These are phyloP conservation scores for Aspergillus ruber DNA, from an alignment of 2,329 filamentous ascomycete genomes.

Conservation along the genomic window DNA sequence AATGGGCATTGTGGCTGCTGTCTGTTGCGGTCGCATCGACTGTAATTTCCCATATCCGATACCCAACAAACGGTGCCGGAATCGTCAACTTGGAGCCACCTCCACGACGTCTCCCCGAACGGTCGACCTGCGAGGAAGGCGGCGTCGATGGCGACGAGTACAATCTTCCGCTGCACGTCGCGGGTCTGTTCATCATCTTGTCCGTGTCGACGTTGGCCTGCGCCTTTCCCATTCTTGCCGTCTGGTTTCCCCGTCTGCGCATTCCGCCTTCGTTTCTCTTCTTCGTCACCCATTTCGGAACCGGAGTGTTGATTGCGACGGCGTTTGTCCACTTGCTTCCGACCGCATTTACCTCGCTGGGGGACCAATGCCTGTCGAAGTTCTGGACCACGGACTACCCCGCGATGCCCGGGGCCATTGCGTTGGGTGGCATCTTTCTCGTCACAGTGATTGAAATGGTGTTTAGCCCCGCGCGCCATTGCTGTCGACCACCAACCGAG, in stretches of 20 bases:
- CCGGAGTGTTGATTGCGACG: constrained; percentile 77
- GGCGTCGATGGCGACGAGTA: constrained; percentile 38
- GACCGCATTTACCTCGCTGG: constrained; percentile 50
- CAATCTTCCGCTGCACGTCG: constrained; percentile 58
- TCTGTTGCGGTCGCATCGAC: constrained; percentile 19
- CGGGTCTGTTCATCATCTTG: constrained; percentile 59
- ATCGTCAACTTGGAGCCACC: neutral
- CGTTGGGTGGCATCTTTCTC: constrained; percentile 39
- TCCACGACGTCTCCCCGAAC: constrained; percentile 4
- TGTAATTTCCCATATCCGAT: constrained; percentile 13
- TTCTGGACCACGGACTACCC: constrained; percentile 44
- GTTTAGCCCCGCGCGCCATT: constrained; percentile 36
- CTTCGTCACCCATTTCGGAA: constrained; percentile 66
- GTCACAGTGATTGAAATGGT: constrained; percentile 52
- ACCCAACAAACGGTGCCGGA: neutral
- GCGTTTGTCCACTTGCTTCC: constrained; percentile 73
- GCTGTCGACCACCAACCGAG: constrained; percentile 13
- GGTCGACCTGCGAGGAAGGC: constrained; percentile 22
- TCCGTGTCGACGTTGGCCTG: constrained; percentile 51
- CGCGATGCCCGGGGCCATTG: constrained; percentile 45
- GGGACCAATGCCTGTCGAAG: constrained; percentile 47
- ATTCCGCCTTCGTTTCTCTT: constrained; percentile 43
- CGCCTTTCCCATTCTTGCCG: constrained; percentile 60
- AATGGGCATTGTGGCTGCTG: constrained; percentile 20
- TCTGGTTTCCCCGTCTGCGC: constrained; percentile 51